These are phyloP conservation scores for Prinsepia uniflora DNA, from an alignment of 306 rosid genomes.

Conservation along the genomic window DNA sequence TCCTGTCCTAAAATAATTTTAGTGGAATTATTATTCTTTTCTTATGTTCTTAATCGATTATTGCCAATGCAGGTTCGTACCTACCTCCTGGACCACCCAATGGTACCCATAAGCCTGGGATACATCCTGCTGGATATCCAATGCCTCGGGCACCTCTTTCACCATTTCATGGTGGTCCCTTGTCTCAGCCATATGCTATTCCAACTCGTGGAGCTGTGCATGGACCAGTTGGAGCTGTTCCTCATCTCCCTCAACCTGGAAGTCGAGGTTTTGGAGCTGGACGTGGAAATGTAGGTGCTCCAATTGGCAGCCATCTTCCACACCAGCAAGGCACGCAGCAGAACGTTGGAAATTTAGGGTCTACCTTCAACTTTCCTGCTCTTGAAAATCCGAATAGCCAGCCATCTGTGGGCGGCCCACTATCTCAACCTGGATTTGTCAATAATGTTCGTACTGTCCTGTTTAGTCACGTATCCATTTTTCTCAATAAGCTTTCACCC, in stretches of 20 bases:
- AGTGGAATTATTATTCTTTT: too few species aligned
- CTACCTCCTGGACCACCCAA: slow-evolving; percentile 84
- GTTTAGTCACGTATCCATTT: slow-evolving; percentile 4
- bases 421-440: slow-evolving; percentile 95
- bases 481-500: neutral
- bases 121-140: slow-evolving; percentile 87
- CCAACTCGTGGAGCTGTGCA: slow-evolving; percentile 96
- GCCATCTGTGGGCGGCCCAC: slow-evolving; percentile 92
- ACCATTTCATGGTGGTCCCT: slow-evolving; percentile 81
- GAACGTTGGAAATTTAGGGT: slow-evolving; percentile 70
- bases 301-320: slow-evolving; percentile 83
- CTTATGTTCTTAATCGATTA: neutral
- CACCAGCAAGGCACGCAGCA: slow-evolving; percentile 89
- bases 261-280: slow-evolving; percentile 95
- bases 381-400: slow-evolving; percentile 93
- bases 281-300: slow-evolving; percentile 73
- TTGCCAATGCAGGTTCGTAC: slow-evolving; percentile 61
- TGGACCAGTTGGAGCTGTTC: slow-evolving; percentile 98
- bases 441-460: slow-evolving; percentile 55
- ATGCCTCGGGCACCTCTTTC: slow-evolving; percentile 81
- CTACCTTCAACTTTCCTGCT: slow-evolving; percentile 71
- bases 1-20: neutral
- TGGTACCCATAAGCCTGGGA: slow-evolving; percentile 87
- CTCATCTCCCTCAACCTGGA: slow-evolving; percentile 94
- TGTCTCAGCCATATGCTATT: slow-evolving; percentile 98